Percentiles rank a stretch among this genome's conserved stretches.
Conservation (phyloP, 495 filamentous ascomycete species). For the Aspergillus steynii region DNA sequence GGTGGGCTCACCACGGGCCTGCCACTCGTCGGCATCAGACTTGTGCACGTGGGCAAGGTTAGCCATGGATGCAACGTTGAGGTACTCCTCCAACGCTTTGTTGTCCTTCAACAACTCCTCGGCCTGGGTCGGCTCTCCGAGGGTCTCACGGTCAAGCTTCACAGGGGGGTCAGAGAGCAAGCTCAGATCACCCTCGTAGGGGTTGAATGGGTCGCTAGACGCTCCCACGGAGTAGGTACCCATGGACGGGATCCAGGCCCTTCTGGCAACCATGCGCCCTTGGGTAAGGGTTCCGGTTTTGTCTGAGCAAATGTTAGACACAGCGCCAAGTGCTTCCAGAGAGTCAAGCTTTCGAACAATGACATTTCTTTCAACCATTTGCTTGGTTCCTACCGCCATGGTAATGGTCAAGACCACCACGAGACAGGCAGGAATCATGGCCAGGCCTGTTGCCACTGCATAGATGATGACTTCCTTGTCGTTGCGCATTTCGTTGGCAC, state of each 20-base stretch:
- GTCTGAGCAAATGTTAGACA: constrained; percentile 73
- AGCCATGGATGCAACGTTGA: constrained; percentile 63
- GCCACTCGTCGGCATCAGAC: constrained; percentile 52
- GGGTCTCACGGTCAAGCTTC: constrained; percentile 28
- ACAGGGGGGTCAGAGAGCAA: constrained; percentile 38
- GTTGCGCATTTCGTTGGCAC: constrained; percentile 58
- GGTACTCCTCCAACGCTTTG: constrained; percentile 49
- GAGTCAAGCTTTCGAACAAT: constrained; percentile 67
- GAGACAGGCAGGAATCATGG: constrained; percentile 73
- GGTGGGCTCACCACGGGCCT: constrained; percentile 65
- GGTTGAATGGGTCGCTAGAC: constrained; percentile 58
- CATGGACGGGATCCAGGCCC: constrained; percentile 71
- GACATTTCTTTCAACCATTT: constrained; percentile 69
- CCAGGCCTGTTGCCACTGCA: constrained; percentile 67
- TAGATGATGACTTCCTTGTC: constrained; percentile 68
- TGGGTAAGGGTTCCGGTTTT: constrained; percentile 74
- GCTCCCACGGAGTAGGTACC: constrained; percentile 62
- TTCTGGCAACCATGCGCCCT: constrained; percentile 76
- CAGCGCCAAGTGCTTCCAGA: constrained; percentile 66
- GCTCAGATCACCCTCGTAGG: constrained; percentile 52
- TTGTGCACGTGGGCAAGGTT: constrained; percentile 62
- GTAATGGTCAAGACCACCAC: constrained; percentile 77
- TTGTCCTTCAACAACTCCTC: constrained; percentile 42
- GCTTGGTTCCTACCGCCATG: constrained; percentile 70
- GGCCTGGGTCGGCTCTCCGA: constrained; percentile 25